Evolutionary conservation across 257 asterid genomes (phyloP).

Genomic region (Capsicum baccatum): DNA sequence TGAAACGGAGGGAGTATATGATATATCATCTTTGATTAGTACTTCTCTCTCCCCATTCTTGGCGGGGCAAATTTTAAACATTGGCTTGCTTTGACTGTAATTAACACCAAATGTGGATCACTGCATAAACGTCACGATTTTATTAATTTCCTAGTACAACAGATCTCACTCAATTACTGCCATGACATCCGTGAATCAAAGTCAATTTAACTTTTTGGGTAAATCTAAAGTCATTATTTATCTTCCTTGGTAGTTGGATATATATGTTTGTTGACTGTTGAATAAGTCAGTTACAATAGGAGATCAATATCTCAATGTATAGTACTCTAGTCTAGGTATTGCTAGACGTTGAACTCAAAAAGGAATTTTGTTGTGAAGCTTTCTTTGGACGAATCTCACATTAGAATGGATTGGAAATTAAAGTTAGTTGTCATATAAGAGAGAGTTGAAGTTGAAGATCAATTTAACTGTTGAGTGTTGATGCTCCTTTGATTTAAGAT

Average conservation of each 20-base stretch:
- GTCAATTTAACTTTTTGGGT: neutral
- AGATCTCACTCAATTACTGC: conserved; percentile 21
- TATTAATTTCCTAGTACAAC: neutral
- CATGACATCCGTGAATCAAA: conserved; percentile 27
- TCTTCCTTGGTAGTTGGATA: neutral
- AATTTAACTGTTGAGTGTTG: neutral
- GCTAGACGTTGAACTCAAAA: neutral
- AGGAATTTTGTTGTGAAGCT: neutral
- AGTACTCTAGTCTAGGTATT: neutral
- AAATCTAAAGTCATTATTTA: neutral
- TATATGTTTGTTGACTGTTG: neutral
- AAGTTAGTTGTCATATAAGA: neutral
- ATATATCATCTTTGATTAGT: no score
- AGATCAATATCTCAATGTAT: neutral
- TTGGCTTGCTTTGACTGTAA: conserved; percentile 10
- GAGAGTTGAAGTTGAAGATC: neutral
- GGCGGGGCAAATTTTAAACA: neutral
- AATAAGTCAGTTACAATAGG: neutral
- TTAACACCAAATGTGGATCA: conserved; percentile 27
- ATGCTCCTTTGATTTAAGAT: neutral
- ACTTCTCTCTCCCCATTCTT: neutral
- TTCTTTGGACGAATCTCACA: no score
- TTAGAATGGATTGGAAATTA: neutral
- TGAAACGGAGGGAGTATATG: no score
- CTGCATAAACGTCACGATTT: neutral